phyloP scores from a whole-genome alignment of 202 grass and related monocot species.

The Digitaria exilis region DNA sequence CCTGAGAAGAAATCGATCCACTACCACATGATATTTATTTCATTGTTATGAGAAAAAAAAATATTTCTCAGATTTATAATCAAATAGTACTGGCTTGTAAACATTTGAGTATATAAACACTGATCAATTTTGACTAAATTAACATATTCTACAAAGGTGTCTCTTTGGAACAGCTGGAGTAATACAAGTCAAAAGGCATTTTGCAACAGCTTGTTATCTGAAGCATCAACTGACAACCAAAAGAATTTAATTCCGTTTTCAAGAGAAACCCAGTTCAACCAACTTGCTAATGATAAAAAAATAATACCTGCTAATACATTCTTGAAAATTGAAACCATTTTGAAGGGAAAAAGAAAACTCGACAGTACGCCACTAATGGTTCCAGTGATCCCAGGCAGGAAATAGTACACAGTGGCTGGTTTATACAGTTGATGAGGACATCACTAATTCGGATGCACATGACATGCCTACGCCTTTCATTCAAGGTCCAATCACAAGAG shows the following conservation, averaged over 20 bases:
- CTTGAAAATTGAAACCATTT: background rate
- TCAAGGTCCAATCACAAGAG: too few relatives aligned
- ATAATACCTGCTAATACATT: background rate
- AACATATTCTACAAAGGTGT: background rate
- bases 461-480: too few relatives aligned
- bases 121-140: background rate
- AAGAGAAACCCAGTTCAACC: background rate
- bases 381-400: background rate
- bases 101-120: background rate
- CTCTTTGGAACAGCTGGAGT: background rate
- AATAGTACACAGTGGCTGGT: background rate
- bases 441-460: too few relatives aligned
- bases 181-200: background rate
- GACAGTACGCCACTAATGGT: background rate
- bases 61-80: background rate
- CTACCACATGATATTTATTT: slow-evolving; percentile 6
- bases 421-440: background rate
- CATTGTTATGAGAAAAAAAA: slow-evolving; percentile 20
- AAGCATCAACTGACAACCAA: background rate
- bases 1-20: background rate
- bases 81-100: background rate
- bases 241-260: background rate
- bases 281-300: background rate
- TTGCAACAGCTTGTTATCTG: slow-evolving; percentile 9
- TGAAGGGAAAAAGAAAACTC: background rate